Evolutionary conservation across 768 basidiomycete species (phyloP).

Genomic region (Leccinum barrowsii): DNA sequence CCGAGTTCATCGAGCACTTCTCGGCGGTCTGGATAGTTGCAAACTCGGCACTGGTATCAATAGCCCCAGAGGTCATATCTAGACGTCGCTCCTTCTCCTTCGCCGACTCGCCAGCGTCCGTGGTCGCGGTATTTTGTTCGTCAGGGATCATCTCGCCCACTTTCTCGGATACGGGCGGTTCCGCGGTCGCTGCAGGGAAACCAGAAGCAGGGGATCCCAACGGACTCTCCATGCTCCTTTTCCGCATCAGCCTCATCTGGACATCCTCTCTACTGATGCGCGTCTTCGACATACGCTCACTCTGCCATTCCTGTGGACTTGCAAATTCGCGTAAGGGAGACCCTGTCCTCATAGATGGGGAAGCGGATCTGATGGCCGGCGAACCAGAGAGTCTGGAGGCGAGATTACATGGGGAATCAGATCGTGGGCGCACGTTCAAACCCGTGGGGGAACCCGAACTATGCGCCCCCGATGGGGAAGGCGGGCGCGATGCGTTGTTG

Average conservation of each 20-base stretch:
- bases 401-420: conserved; percentile 23
- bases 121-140: neutral
- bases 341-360: conserved; percentile 22
- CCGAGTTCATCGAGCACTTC: conserved; percentile 32
- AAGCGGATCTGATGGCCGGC: conserved; percentile 17
- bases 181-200: conserved; percentile 6
- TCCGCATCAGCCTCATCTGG: conserved; percentile 43
- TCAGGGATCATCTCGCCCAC: neutral
- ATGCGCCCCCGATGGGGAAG: conserved; percentile 9
- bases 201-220: conserved; percentile 20
- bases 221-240: conserved; percentile 44
- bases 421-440: conserved; percentile 15
- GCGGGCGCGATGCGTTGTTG: conserved; percentile 1
- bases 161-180: neutral
- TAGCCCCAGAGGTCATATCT: conserved; percentile 35
- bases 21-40: conserved; percentile 49
- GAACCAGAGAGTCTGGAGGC: conserved; percentile 18
- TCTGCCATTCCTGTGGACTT: conserved; percentile 20
- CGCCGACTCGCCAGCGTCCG: conserved; percentile 6
- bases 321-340: conserved; percentile 26
- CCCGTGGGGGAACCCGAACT: conserved; percentile 19
- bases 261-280: conserved; percentile 56
- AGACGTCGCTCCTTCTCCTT: conserved; percentile 33
- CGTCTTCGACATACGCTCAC: conserved; percentile 29
- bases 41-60: conserved; percentile 44